Evolutionary conservation across 768 basidiomycete species (phyloP).

Genomic region (Lentinula raphanica): DNA sequence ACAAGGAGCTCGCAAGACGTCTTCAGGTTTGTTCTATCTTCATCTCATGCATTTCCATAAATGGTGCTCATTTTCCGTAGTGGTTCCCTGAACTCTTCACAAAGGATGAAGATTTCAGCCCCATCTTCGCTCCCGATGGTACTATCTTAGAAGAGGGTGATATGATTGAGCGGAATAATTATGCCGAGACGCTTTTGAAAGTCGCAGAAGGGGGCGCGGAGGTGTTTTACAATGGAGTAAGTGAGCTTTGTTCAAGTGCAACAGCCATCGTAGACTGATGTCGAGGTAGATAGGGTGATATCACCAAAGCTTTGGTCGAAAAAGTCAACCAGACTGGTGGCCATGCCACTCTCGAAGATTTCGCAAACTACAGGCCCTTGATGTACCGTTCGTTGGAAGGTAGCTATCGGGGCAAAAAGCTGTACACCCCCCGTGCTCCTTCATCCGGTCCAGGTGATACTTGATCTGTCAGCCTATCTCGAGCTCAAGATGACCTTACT

Average conservation of each 20-base stretch:
- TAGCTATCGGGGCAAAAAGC: constrained; percentile 49
- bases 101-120: constrained; percentile 42
- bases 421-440: constrained; percentile 62
- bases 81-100: constrained; percentile 28
- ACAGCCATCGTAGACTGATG: constrained; percentile 6
- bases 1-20: constrained; percentile 51
- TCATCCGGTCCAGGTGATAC: constrained; percentile 44
- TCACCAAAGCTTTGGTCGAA: constrained; percentile 51
- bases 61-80: neutral
- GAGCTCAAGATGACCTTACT: neutral
- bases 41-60: too few species aligned
- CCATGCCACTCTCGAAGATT: constrained; percentile 51
- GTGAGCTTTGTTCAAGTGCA: constrained; percentile 2
- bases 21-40: constrained; percentile 36
- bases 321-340: constrained; percentile 54
- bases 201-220: constrained; percentile 55
- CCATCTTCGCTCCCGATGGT: constrained; percentile 55
- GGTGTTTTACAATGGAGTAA: constrained; percentile 50
- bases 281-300: constrained; percentile 34
- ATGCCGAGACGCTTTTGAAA: constrained; percentile 49
- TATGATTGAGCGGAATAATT: constrained; percentile 45
- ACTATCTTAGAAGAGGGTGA: constrained; percentile 52
- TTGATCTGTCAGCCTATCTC: neutral
- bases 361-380: constrained; percentile 44
- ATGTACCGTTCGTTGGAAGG: constrained; percentile 52